These are phyloP conservation scores for Gastrolobium villosum DNA, from an alignment of 306 rosid genomes.

Conservation along the genomic window DNA sequence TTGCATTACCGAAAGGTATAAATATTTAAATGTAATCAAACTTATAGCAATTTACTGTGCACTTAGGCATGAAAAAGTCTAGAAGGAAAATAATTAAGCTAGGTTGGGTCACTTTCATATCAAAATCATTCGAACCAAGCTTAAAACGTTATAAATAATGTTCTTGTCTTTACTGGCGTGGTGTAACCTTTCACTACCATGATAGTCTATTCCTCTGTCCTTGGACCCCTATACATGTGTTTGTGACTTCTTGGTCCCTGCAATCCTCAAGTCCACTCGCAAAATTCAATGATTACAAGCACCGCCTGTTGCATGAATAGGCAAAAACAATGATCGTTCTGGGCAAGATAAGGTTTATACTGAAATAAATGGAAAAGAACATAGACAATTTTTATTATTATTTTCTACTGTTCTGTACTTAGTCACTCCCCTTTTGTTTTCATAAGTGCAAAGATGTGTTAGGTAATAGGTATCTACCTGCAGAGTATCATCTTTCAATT, in stretches of 20 bases:
- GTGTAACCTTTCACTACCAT: conserved; percentile 29
- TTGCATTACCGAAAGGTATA: no score
- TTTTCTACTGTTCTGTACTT: no score
- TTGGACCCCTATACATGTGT: conserved; percentile 17
- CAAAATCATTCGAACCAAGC: conserved; percentile 27
- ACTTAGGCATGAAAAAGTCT: conserved; percentile 14
- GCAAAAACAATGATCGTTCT: no score
- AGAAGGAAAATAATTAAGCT: neutral
- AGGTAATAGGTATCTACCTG: no score
- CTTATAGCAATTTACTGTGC: neutral
- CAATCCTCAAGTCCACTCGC: conserved; percentile 22
- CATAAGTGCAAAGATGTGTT: no score
- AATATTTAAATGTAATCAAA: neutral
- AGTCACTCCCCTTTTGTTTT: no score
- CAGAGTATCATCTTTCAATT: no score
- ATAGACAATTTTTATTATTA: no score
- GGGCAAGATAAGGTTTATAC: no score
- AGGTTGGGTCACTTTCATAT: conserved; percentile 25
- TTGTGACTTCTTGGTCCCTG: conserved; percentile 38
- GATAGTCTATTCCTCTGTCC: conserved; percentile 23
- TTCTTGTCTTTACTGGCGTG: conserved; percentile 36
- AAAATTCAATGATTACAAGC: conserved; percentile 38
- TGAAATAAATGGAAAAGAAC: no score
- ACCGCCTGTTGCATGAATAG: neutral
- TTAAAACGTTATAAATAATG: neutral